Evolutionary conservation across 2,329 filamentous ascomycete genomes (phyloP), one percentile per base, ranked within the genome.

Genomic region (Geoglossum cookeanum): DNA sequence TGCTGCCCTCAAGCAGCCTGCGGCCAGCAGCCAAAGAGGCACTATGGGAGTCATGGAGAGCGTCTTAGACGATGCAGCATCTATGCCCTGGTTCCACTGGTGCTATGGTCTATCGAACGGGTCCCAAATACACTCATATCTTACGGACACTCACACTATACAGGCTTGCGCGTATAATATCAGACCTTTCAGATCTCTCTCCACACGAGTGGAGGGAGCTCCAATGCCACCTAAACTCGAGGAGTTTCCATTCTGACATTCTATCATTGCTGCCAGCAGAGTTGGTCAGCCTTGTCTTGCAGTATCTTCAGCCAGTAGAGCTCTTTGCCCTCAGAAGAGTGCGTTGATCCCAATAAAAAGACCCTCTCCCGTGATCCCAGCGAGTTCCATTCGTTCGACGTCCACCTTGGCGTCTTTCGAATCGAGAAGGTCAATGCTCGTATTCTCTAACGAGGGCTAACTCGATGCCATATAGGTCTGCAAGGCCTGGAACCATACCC

Each of bases 11-110:
- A 32, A 17, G 30, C 22, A n/a, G 22, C 33, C 30, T 22, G n/a
- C 35, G 2, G 30, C 22, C 49, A 22, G 5, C 9, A 49, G 9
- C 30, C 30, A 17, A 30, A 53, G 11, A 53, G 3, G 15, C 13
- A 17, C 9, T 17, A 22, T 15, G 42, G 17, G n/a, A 22, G 22
- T 7, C 42, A 45, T 22, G n/a, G 42, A 13, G 42, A 45, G 9
- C n/a, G 5, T 45, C 42, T 22, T 13, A 9, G 42, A 5, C 15
- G 42, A 13, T 9, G n/a, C 15, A 67, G 53, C 67, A 68, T 63
- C 67, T 69, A 67, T 70, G 66, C 61, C 65, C 60, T 56, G 65
- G 58, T 64, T 67, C 67, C 59, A 72, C 64, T 61, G 77, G 75
- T 47, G 72, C 70, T 62, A 70, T 75, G 64, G 72, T 70, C 55